Base-by-base conservation (phyloP, 495 filamentous ascomycete genomes). In the Sphaerosporella brunnea region DNA sequence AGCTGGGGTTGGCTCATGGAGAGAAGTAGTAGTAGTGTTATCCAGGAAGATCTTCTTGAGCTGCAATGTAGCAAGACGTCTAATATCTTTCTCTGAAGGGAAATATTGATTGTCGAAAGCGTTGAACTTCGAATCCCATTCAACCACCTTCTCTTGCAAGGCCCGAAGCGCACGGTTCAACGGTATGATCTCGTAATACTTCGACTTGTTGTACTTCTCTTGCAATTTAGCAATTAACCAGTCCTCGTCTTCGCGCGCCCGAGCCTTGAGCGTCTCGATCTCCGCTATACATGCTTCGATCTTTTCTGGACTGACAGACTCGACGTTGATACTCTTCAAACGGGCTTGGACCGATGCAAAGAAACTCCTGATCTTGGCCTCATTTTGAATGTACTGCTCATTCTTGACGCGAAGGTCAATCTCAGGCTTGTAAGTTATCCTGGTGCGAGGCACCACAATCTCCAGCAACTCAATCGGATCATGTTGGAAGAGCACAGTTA, bases 401-500 rank as follows among this genome's bases (percentile, higher is more conserved):
- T 99, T 96, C 62, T 88, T 93, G 51, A 96, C 68, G 48, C 69
- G 78, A 39, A 99, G 63, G 56, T 99, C 90, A 50, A 85, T 79
- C 51, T 93, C 87, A 7, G 95, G 88, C 62, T 95, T 95, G 85
- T 92, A 99, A 1, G 86, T 94, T 26, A 99, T 76, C 38, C 80
- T 76, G 9, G 82, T 75, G 21, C 88, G 71, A 10, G 92, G 92
- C 20, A 96, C 90, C 43, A 93, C 75, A 40, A 99, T 88, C 62
- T 99, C 92, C n/a, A 94, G 77, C 1, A 95, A 70, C 51, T 87
- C 81, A 36, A 96, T 84, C 0, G 77, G 71, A 49, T 99, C 90
- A 60, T 92, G 93, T 56, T 95, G 88, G 48, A 99, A 75, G 19
- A 84, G 73, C 21, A 99, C 64, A 15, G 84, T 82, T 54, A 87